phyloP scores from a whole-genome alignment of 768 basidiomycete genomes.

The Russula abietina region DNA sequence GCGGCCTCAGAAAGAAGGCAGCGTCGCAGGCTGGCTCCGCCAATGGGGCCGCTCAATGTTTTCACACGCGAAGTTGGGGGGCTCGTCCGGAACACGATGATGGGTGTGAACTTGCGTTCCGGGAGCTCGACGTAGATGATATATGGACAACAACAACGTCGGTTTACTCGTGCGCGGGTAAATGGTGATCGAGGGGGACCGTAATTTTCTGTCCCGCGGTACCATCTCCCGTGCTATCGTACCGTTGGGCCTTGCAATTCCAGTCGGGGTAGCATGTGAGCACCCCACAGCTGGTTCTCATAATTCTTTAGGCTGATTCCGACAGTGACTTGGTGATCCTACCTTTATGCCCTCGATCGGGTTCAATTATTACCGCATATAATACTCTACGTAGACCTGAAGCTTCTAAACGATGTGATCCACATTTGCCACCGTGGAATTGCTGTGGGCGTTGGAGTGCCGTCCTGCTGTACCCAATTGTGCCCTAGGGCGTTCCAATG shows the following conservation, averaged over 20 bases:
- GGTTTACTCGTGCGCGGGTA: neutral
- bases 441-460: no score
- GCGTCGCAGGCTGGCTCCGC: conserved; percentile 13
- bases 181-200: neutral
- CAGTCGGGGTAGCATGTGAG: neutral
- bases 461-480: no score
- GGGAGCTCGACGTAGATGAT: neutral
- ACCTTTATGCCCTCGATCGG: neutral
- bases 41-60: conserved; percentile 13
- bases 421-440: no score
- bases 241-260: neutral
- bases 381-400: neutral
- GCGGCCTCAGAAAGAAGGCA: conserved; percentile 2
- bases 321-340: no score
- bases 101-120: neutral
- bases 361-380: neutral
- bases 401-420: no score
- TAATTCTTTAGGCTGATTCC: neutral
- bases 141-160: neutral
- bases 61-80: neutral
- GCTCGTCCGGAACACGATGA: conserved; percentile 4
- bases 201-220: neutral
- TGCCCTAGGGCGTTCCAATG: no score
- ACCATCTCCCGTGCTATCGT: neutral
- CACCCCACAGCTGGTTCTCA: no score